Evolutionary conservation across 176 grass and related monocot species (phyloP).

Genomic region (Areca catechu): DNA sequence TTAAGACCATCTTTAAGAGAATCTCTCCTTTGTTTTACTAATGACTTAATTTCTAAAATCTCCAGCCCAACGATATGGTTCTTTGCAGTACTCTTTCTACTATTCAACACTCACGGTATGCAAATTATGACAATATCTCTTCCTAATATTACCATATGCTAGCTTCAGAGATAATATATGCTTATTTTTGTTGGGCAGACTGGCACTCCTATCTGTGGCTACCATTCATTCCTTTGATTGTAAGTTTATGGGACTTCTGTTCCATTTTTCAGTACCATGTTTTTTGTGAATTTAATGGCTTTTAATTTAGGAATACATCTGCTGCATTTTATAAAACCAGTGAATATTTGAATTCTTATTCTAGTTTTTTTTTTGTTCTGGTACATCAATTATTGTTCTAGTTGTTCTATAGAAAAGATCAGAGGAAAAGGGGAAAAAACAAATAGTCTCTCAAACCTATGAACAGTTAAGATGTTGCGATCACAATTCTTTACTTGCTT

Average conservation of each 20-base stretch:
- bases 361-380: too few species aligned
- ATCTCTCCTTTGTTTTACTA: neutral
- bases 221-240: slow-evolving; percentile 13
- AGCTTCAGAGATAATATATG: neutral
- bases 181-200: neutral
- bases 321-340: too few species aligned
- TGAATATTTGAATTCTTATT: too few species aligned
- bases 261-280: too few species aligned
- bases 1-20: neutral
- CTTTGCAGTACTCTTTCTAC: slow-evolving; percentile 4
- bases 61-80: slow-evolving; percentile 8
- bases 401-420: too few species aligned
- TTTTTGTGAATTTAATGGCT: neutral
- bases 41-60: neutral
- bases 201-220: slow-evolving; percentile 9
- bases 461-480: too few species aligned
- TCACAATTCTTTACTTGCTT: too few species aligned
- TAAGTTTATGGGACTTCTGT: neutral
- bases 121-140: neutral
- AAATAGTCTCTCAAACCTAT: too few species aligned
- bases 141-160: neutral
- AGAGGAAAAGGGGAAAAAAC: too few species aligned
- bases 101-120: slow-evolving; percentile 17
- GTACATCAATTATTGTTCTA: too few species aligned
- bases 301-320: too few species aligned